Evolutionary conservation across 164 flowering plant species (phyloP), one percentile per base, ranked within the genome.

Genomic region (Platanus orientalis): DNA sequence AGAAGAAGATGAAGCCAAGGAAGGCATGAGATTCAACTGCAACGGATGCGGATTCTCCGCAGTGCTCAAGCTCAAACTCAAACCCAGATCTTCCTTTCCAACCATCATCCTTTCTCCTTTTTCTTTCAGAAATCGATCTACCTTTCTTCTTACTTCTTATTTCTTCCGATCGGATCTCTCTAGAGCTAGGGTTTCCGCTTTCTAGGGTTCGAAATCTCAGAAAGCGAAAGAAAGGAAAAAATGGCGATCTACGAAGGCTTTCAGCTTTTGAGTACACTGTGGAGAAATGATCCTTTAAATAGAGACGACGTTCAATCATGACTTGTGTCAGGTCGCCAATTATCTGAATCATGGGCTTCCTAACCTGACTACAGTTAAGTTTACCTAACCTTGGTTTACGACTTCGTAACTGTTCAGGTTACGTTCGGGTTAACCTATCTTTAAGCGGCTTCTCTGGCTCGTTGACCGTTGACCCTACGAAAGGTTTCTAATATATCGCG

Each of bases 41-140:
- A 78, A 58, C 32, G 77, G 42, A 24, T 67, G 63, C 7, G 54
- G 75, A 19, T 67, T 75, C 25, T 72, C 71, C 12, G 69, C 45
- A 51, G 70, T 73, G 34, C 73, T 80, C 64, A 86, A 64, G 62
- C 91, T 81, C 57, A 89, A 71, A 54, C 86, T 84, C 79, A 92
- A 67, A 26, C 94, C 90, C 63, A 92, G 70, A 72, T 87, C 92
- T 51, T 87, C 90, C 48, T 77, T 87, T 23, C 64, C 88, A 58
- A 76, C 75, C 77, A 76, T 75, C 86, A 77, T 80, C 27, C 63
- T 47, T 54, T 2, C 52, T 56, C 13, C 27, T 48, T 2, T 44
- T 23, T 36, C 27, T 24, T 54, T n/a, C 4, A 19, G 30, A 63
- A 26, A 25, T 44, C 17, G n/a, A 19, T 10, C 29, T 28, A 6